Base-by-base conservation (phyloP, 306 rosid genomes). In the Prunus davidiana region DNA sequence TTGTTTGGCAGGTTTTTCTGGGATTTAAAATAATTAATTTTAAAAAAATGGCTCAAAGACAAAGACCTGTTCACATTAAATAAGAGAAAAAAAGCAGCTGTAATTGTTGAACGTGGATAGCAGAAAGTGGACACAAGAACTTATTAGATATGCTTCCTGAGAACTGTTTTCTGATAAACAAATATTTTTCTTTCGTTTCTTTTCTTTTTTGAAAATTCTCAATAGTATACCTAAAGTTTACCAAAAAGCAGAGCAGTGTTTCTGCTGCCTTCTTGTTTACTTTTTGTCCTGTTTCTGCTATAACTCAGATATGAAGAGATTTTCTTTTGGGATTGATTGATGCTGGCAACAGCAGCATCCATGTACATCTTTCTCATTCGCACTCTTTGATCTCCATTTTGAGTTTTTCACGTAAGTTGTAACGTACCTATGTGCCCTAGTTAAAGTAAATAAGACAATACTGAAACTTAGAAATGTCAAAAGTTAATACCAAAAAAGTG, bases 51-150 rank as follows among this genome's bases (percentile, higher is more conserved):
- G 73, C 73, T 65, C 77, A 80, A 52, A 61, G 25, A 25, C 32
- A 22, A 58, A 7, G 54, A 24, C 25, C 43, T 56, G 71, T 43
- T 76, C 70, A 49, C 79, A 79, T 61, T 83, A 64, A 51, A 64
- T 49, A 47, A n/a, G 43, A 47, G 51, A 71, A 62, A 34, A 56
- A 56, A 71, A 57, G 77, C 51, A 58, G 80, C 80, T 52, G 78
- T 55, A 64, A 63, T 70, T 27, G 72, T 46, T 56, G 83, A 74
- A 62, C 68, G 63, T 34, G 38, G 38, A 34, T 34, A 34, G 38
- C 38, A 34, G 38, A 34, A 34, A 34, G 51, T 11, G 51, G 51
- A 9, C 0, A 46, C 51, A 46, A 46, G 51, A 8, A 15, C 15
- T 46, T 50, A 12, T 12, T 34, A 34, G 8, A 50, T 50, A 50